Conservation (phyloP, 1,284 basidiomycete species). For the Leccinum griseonigrum region DNA sequence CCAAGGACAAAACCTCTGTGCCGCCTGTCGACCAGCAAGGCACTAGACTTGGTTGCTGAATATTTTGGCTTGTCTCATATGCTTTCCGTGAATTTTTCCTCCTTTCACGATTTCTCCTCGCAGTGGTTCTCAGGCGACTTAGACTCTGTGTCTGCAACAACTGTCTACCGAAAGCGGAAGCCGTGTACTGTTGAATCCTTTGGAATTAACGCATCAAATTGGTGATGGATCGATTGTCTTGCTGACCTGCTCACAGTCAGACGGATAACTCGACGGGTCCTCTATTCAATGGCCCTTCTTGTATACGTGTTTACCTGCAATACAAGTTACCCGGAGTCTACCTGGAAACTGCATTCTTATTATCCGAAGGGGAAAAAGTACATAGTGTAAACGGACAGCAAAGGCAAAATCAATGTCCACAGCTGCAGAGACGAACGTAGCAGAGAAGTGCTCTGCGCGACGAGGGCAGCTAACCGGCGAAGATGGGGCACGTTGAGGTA, state of each 20-base stretch:
- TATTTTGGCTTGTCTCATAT: conserved; percentile 35
- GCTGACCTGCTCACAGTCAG: conserved; percentile 13
- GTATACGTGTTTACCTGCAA: not conserved
- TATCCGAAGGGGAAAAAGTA: conserved; percentile 17
- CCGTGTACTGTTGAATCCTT: conserved; percentile 39
- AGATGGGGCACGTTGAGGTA: too few relatives aligned
- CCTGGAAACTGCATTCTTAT: conserved; percentile 11
- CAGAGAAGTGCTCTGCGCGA: conserved; percentile 41
- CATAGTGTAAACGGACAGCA: conserved; percentile 20
- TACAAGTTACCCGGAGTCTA: conserved; percentile 1
- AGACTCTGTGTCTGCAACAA: conserved; percentile 36
- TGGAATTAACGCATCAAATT: conserved; percentile 38
- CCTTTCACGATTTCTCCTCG: not conserved
- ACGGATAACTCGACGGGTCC: not conserved
- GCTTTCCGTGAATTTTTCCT: conserved; percentile 15
- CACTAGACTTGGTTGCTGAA: conserved; percentile 43
- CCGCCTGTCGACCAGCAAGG: conserved; percentile 51
- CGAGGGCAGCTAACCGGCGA: too few relatives aligned
- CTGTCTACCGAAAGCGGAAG: conserved; percentile 20
- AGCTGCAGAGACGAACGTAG: not conserved
- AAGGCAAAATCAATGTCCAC: conserved; percentile 6
- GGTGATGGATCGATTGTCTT: conserved; percentile 42
- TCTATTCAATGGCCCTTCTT: not conserved
- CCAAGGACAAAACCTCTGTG: conserved; percentile 45
- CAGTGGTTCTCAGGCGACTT: not conserved